These are phyloP conservation scores for Carpinus fangiana DNA, from an alignment of 306 rosid species.

Conservation along the genomic window DNA sequence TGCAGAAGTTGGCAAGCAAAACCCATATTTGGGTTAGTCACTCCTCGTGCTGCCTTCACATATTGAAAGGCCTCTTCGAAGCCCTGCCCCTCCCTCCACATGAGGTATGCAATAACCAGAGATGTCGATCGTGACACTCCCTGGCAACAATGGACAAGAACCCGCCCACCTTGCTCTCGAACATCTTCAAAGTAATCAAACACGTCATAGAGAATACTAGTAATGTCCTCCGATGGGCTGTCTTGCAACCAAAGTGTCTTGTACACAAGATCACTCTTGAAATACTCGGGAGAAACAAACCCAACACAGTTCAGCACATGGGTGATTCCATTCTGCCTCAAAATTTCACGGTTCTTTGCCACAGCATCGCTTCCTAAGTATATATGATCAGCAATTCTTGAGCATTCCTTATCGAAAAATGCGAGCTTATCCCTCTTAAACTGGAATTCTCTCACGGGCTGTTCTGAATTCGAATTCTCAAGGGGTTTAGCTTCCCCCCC, in stretches of 20 bases:
- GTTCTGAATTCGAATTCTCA: slow-evolving; percentile 39
- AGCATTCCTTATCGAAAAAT: slow-evolving; percentile 80
- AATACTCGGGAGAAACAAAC: slow-evolving; percentile 91
- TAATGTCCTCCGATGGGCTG: slow-evolving; percentile 85
- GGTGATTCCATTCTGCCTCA: slow-evolving; percentile 73
- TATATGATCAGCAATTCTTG: slow-evolving; percentile 80
- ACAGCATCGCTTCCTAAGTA: slow-evolving; percentile 92
- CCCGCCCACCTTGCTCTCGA: slow-evolving; percentile 75
- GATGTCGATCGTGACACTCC: slow-evolving; percentile 91
- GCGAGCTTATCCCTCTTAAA: slow-evolving; percentile 77
- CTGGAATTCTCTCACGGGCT: slow-evolving; percentile 56
- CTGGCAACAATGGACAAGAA: slow-evolving; percentile 87
- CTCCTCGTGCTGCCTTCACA: slow-evolving; percentile 91
- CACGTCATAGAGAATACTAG: slow-evolving; percentile 83
- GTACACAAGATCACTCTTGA: slow-evolving; percentile 77
- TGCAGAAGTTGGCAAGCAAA: slow-evolving; percentile 85
- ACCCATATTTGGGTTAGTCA: slow-evolving; percentile 90
- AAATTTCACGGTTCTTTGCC: slow-evolving; percentile 79
- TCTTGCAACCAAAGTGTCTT: slow-evolving; percentile 94
- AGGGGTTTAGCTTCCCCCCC: slow-evolving; percentile 35
- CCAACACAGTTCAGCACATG: slow-evolving; percentile 94
- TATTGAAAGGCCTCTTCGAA: slow-evolving; percentile 88
- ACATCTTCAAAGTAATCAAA: slow-evolving; percentile 98
- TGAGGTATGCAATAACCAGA: slow-evolving; percentile 87
- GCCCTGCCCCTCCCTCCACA: slow-evolving; percentile 93